Evolutionary conservation across 768 basidiomycete genomes (phyloP), one percentile per base, ranked within the genome.

Genomic region (Lactarius pseudohatsudake): DNA sequence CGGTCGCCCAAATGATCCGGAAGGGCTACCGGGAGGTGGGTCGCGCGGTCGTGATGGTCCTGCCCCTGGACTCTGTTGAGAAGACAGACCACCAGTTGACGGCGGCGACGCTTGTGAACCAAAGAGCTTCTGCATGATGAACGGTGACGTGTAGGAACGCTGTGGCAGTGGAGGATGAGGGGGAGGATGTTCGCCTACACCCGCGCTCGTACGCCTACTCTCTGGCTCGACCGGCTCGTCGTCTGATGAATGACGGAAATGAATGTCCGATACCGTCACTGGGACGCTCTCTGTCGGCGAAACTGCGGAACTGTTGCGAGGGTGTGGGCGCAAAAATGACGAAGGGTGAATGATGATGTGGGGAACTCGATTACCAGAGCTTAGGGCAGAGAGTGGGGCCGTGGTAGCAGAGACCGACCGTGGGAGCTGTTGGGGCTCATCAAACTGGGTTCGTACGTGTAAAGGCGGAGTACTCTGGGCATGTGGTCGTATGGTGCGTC

Each of bases 231-330:
- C 66, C 8, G 62, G 72, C 6, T 68, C 66, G 6, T 72, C 72
- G 18, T 76, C 76, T 28, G 75, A 72, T 9, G 72, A 70, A 65
- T 76, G 74, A 45, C 77, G 73, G 74, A 78, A 78, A 69, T 77
- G 75, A 59, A 78, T 77, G 64, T 78, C 77, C 13, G 76, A 76
- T 47, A 78, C 74, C 26, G 76, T 75, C 59, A 75, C 65, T 0
- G 77, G 76, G 59, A 78, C 69, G 36, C 76, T 77, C 43, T 78
- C 77, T 1, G 77, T 76, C 22, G 77, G 77, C 4, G 77, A 78
- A 13, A 66, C 57, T 26, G 59, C 45, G n/a, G 64, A 61, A 20
- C 62, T 59, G 34, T 28, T 50, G 40, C 59, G 70, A 34, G 32
- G 64, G 40, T 57, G 68, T 20, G 72, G 72, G 16, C 73, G 72